Base-by-base conservation (phyloP, 495 filamentous ascomycete species). In the Aeminium ludgeri region DNA sequence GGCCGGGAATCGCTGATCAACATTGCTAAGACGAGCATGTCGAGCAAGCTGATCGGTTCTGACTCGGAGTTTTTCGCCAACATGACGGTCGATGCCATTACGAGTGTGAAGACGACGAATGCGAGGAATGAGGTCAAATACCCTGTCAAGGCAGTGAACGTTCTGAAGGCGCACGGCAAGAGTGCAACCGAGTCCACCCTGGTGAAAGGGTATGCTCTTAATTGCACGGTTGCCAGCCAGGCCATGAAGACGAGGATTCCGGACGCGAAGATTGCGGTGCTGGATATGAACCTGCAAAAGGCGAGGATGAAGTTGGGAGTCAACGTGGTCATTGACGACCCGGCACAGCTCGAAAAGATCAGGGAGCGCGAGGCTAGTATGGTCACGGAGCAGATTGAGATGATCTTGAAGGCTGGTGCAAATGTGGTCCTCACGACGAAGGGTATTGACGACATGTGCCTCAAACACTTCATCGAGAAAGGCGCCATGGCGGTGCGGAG, bases 21-120 rank as follows among this genome's bases (percentile, higher is more conserved):
- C 65, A 93, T 99, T 58, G 89, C 89, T 30, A 95, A 86, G 65
- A 99, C 89, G 6, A 96, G 89, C 44, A 99, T 99, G 87, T 94
- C 86, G 31, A 87, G 80, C 67, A 99, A 99, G 65, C 84, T 99
- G 58, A 96, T 99, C 56, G 91, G 89, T 33, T 66, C 82, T 34
- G 91, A 99, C 58, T 82, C 84, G 15, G 85, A 92, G 36, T 99
- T 99, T 70, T 99, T 96, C 53, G 76, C 89, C 30, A 89, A 85
- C 63, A 82, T 99, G 77, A 81, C 81, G 17, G 91, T 96, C 39
- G 86, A 96, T 61, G 89, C 86, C 43, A 94, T 99, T 73, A 76
- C 83, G 58, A 76, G 86, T 33, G 91, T 99, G 49, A 93, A 92
- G 70, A 76, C 78, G 25, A 82, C 76, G 34, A 95, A 94, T 65